Evolutionary conservation across 768 basidiomycete genomes (phyloP).

Genomic region (Daedalea quercina): DNA sequence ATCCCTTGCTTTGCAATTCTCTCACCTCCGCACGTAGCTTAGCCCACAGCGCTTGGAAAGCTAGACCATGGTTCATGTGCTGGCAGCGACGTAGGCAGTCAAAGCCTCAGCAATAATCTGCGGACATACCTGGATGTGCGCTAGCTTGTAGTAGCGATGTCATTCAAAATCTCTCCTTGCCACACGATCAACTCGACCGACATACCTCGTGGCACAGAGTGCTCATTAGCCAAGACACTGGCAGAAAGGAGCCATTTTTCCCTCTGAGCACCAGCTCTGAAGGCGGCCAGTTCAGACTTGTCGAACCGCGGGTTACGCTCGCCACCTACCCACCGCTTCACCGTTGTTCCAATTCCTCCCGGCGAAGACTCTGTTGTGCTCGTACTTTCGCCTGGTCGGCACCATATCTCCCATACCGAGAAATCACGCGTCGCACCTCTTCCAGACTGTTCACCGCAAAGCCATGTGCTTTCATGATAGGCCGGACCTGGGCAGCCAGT

Average conservation of each 20-base stretch:
- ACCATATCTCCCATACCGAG: background rate
- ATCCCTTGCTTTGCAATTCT: slow-evolving; percentile 64
- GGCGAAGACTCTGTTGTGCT: slow-evolving; percentile 70
- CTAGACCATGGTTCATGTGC: slow-evolving; percentile 79
- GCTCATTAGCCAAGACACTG: slow-evolving; percentile 65
- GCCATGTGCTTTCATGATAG: slow-evolving; percentile 76
- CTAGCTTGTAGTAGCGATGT: slow-evolving; percentile 42
- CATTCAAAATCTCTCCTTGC: background rate
- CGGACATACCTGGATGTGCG: slow-evolving; percentile 65
- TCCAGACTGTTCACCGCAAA: slow-evolving; percentile 74
- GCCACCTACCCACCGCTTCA: slow-evolving; percentile 59
- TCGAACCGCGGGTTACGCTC: background rate
- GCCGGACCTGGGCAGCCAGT: slow-evolving; percentile 77
- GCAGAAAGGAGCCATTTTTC: slow-evolving; percentile 50
- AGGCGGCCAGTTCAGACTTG: background rate
- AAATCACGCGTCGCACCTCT: slow-evolving; percentile 43
- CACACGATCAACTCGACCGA: background rate
- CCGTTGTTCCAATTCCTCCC: slow-evolving; percentile 85
- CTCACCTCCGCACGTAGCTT: slow-evolving; percentile 60
- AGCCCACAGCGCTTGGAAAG: slow-evolving; percentile 71
- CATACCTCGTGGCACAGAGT: slow-evolving; percentile 79
- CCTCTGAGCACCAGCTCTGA: slow-evolving; percentile 71
- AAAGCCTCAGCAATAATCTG: background rate
- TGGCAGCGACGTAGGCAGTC: slow-evolving; percentile 19
- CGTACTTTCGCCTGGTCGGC: slow-evolving; percentile 43